Conservation (phyloP, 306 rosid genomes). For the Calophaca sinica region DNA sequence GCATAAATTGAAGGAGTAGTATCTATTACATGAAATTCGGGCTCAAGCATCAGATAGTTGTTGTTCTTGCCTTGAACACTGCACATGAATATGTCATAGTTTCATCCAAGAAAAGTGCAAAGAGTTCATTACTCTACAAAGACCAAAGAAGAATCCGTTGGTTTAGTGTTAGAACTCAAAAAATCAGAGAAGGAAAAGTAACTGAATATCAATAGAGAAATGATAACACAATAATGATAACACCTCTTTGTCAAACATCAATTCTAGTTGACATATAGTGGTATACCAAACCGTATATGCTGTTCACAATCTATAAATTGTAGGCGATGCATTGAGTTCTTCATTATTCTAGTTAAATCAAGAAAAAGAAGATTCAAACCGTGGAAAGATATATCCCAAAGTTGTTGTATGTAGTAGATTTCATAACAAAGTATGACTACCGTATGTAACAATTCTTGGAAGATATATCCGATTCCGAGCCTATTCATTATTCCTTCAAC, state of each 20-base stretch:
- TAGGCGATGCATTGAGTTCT: background rate
- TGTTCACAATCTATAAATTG: background rate
- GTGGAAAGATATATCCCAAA: background rate
- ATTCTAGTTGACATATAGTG: background rate
- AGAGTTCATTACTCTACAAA: slow-evolving; percentile 86
- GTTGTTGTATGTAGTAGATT: slow-evolving; percentile 4
- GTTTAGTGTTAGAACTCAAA: background rate
- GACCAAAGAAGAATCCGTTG: slow-evolving; percentile 36
- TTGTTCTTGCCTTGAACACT: slow-evolving; percentile 72
- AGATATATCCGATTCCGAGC: background rate
- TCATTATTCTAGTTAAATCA: slow-evolving; percentile 5
- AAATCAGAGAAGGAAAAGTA: background rate
- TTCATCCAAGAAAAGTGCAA: slow-evolving; percentile 84
- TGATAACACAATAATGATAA: background rate
- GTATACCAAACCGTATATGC: background rate
- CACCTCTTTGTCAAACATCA: background rate
- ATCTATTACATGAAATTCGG: background rate
- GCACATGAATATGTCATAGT: slow-evolving; percentile 90
- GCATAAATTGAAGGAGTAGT: slow-evolving; percentile 21
- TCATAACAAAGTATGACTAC: background rate
- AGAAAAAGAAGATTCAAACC: slow-evolving; percentile 19
- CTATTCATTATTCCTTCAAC: slow-evolving; percentile 9
- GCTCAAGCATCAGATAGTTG: background rate
- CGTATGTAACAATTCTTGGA: slow-evolving; percentile 1
- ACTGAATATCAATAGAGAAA: background rate